Evolutionary conservation across 495 filamentous ascomycete species (phyloP).

Genomic region (Penicillium dipodomyicola): DNA sequence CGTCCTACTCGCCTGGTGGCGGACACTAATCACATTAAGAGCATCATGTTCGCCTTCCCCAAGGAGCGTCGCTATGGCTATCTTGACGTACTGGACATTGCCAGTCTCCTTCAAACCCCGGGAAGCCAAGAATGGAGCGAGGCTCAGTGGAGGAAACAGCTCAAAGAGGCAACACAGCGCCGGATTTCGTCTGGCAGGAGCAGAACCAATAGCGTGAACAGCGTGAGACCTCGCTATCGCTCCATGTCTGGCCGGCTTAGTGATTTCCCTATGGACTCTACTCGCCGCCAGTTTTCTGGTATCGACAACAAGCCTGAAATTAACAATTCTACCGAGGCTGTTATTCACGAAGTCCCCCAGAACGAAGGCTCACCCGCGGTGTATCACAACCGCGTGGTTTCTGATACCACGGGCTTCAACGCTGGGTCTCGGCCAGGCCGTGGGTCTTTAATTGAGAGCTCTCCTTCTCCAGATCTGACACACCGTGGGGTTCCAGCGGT

Average conservation of each 20-base stretch:
- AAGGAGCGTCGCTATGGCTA: slow-evolving; percentile 86
- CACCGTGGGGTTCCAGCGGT: slow-evolving; percentile 25
- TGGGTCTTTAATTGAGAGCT: slow-evolving; percentile 33
- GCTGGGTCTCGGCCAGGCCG: slow-evolving; percentile 20
- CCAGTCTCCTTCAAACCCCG: slow-evolving; percentile 68
- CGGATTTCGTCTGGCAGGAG: slow-evolving; percentile 61
- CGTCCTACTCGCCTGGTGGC: slow-evolving; percentile 84
- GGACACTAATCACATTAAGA: slow-evolving; percentile 78
- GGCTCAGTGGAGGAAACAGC: slow-evolving; percentile 79
- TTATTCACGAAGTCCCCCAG: slow-evolving; percentile 30
- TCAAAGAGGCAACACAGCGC: slow-evolving; percentile 87
- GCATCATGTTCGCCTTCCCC: slow-evolving; percentile 98
- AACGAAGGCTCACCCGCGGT: slow-evolving; percentile 39
- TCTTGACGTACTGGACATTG: slow-evolving; percentile 82
- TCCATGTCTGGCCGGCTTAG: slow-evolving; percentile 54
- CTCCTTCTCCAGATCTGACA: slow-evolving; percentile 43
- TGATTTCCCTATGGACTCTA: slow-evolving; percentile 33
- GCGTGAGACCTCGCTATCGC: slow-evolving; percentile 60
- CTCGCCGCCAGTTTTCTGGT: slow-evolving; percentile 46
- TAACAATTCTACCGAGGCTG: slow-evolving; percentile 41
- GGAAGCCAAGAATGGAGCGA: slow-evolving; percentile 81
- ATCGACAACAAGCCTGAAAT: slow-evolving; percentile 47
- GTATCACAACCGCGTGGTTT: slow-evolving; percentile 53
- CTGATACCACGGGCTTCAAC: slow-evolving; percentile 48
- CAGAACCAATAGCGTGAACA: slow-evolving; percentile 58